These are phyloP conservation scores for Exserohilum turcica DNA, from an alignment of 2,329 filamentous ascomycete genomes.

Conservation along the genomic window DNA sequence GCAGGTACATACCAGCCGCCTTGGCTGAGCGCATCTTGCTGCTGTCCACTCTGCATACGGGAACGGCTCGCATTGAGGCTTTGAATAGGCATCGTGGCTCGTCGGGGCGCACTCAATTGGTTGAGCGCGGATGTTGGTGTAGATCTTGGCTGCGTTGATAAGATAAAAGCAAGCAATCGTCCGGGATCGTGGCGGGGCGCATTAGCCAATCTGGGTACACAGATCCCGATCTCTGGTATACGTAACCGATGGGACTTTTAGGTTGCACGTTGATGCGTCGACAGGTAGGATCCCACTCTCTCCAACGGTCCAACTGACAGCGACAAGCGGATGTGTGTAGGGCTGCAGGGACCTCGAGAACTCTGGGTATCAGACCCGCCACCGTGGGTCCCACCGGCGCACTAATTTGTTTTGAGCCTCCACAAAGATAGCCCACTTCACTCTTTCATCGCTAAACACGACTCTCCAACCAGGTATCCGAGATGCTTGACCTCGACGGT, in stretches of 20 bases:
- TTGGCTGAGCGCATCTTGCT: constrained; percentile 11
- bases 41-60: constrained; percentile 10
- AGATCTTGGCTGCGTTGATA: constrained; percentile 1
- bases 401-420: constrained; percentile 10
- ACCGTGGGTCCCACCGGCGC: constrained; percentile 1
- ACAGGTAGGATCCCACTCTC: background rate
- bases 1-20: constrained; percentile 14
- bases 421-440: constrained; percentile 8
- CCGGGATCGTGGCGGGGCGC: background rate
- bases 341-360: background rate
- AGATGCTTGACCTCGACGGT: constrained; percentile 28
- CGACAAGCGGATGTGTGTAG: background rate
- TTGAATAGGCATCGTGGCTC: constrained; percentile 23
- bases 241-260: background rate
- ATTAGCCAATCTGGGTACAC: background rate
- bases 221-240: background rate
- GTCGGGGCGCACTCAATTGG: constrained; percentile 14
- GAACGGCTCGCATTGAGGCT: constrained; percentile 28
- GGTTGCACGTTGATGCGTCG: background rate
- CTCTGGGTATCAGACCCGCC: background rate
- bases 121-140: background rate
- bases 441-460: background rate
- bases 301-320: background rate
- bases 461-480: background rate
- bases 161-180: constrained; percentile 9